Evolutionary conservation across 371 early-diverging fungal species (phyloP).

Genomic region (Rhizopus arrhizus): DNA sequence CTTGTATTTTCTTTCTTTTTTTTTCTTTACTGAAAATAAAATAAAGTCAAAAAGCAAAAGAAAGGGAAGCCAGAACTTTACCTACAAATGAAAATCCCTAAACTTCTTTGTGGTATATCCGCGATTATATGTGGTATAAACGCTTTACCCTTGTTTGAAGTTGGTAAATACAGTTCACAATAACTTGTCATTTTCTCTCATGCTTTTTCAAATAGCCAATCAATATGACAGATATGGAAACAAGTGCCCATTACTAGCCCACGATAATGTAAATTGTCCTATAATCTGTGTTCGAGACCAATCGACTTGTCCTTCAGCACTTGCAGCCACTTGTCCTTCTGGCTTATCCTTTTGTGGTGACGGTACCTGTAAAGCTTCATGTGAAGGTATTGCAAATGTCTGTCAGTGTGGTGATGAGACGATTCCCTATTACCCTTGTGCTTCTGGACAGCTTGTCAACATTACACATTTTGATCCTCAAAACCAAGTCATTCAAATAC

Average conservation of each 20-base stretch:
- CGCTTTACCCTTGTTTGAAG: slow-evolving; percentile 37
- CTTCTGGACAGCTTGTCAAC: slow-evolving; percentile 46
- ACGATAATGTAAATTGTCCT: slow-evolving; percentile 50
- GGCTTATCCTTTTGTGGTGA: slow-evolving; percentile 57
- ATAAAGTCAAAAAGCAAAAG: slow-evolving; percentile 4
- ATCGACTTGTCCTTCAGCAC: slow-evolving; percentile 38
- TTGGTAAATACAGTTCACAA: slow-evolving; percentile 21
- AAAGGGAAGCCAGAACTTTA: neutral
- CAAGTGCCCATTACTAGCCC: slow-evolving; percentile 47
- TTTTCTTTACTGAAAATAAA: neutral
- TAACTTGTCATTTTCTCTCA: neutral
- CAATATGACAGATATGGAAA: slow-evolving; percentile 53
- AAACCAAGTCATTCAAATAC: slow-evolving; percentile 49
- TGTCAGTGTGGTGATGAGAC: slow-evolving; percentile 46
- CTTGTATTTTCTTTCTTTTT: slow-evolving; percentile 6
- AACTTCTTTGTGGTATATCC: slow-evolving; percentile 26
- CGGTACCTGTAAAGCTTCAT: slow-evolving; percentile 56
- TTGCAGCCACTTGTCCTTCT: slow-evolving; percentile 47
- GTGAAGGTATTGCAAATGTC: slow-evolving; percentile 45
- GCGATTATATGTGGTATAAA: slow-evolving; percentile 20
- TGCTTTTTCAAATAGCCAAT: slow-evolving; percentile 45
- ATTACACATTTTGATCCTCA: slow-evolving; percentile 54
- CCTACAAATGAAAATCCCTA: slow-evolving; percentile 22
- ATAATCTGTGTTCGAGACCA: slow-evolving; percentile 54
- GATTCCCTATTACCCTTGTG: slow-evolving; percentile 45